These are phyloP conservation scores for Diplotaxis tenuifolia DNA, from an alignment of 345 rosid genomes.

Conservation along the genomic window DNA sequence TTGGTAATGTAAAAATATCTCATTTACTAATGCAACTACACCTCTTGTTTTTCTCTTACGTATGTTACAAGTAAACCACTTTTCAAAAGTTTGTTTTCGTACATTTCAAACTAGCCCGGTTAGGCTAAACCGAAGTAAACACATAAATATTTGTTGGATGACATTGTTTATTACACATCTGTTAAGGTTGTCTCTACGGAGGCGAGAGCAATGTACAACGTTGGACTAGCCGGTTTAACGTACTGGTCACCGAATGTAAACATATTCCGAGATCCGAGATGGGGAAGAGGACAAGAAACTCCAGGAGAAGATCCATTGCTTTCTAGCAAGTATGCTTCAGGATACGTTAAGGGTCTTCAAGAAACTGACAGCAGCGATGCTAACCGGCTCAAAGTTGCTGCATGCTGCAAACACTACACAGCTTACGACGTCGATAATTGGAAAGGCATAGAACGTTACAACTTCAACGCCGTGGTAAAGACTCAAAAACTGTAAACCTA, in stretches of 20 bases:
- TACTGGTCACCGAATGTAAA: constrained; percentile 93
- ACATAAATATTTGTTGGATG: neutral
- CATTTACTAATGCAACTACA: constrained; percentile 7
- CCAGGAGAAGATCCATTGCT: constrained; percentile 96
- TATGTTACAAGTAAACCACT: constrained; percentile 23
- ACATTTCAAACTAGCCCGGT: neutral
- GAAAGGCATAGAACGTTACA: constrained; percentile 75
- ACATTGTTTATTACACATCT: neutral
- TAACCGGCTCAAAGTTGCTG: constrained; percentile 80
- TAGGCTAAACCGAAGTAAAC: neutral
- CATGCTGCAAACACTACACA: constrained; percentile 93
- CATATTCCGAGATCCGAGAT: constrained; percentile 90
- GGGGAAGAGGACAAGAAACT: constrained; percentile 97
- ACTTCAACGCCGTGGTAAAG: constrained; percentile 74
- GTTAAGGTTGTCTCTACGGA: constrained; percentile 85
- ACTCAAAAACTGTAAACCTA: neutral
- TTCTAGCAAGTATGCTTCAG: constrained; percentile 64
- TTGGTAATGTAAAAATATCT: constrained; percentile 19
- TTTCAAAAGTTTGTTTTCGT: constrained; percentile 12
- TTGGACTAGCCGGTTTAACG: constrained; percentile 85
- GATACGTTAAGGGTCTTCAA: constrained; percentile 78
- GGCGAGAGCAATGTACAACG: constrained; percentile 97
- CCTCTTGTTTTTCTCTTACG: constrained; percentile 8
- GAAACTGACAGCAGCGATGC: constrained; percentile 47
- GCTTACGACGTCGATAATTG: constrained; percentile 91